Evolutionary conservation across 1,284 basidiomycete genomes (phyloP), one percentile per base, ranked within the genome.

Genomic region (Boletus semigastroideus): DNA sequence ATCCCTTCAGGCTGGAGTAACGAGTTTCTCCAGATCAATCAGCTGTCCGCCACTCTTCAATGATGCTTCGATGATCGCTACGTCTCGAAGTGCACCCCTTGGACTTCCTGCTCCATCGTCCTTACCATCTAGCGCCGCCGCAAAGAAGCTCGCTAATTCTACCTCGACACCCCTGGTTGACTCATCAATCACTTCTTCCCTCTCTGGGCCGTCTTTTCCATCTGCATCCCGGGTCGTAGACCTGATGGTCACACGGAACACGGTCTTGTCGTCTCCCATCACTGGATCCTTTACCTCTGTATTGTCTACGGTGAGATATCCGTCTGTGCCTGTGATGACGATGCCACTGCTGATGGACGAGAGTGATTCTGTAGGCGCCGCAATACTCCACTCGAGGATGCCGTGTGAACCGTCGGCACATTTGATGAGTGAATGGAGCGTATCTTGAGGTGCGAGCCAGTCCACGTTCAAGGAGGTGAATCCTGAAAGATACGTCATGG

Each of bases 31-130:
- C 48, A 92, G 70, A 63, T 87, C 80, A 10, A 90, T 74, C 44
- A 79, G 65, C 49, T 72, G 61, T 2, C 91, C 90, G 16, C 79
- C 70, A 61, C 87, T 90, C 41, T 78, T 83, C 69, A 93, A 72
- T 36, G 80, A 79, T n/a, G 86, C 89, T 71, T 94, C 74, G 56
- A 93, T 85, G 59, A 92, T 76, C 30, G 85, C 86, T 22, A 93
- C 82, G 64, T 93, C 90, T 56, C 74, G 73, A 51, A 94, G 71
- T 22, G 88, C 82, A 13, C 71, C 78, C 36, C 70, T 57, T 19
- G 84, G 84, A 47, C 75, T 71, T 17, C 86, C 84, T 19, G 83
- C 49, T 7, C 72, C 76, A 46, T 74, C 64, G 4, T 73, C 72
- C 52, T 76, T 69, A 2, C 79, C 83, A 2, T 63, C 62, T 3